phyloP scores from a whole-genome alignment of 441 rosid genomes.

The Syzygium malaccense region DNA sequence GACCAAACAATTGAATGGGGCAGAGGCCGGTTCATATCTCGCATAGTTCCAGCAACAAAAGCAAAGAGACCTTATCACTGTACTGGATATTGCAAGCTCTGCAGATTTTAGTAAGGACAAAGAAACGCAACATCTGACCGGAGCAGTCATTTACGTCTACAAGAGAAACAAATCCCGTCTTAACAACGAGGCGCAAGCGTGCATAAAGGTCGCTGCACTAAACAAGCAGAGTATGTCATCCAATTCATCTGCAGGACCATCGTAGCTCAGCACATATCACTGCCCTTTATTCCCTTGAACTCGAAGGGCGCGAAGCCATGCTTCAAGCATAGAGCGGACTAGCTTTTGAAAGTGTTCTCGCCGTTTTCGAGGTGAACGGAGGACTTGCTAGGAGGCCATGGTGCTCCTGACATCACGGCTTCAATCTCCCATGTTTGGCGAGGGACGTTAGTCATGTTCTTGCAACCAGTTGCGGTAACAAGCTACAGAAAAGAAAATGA shows the following conservation, averaged over 20 bases:
- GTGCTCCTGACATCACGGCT: constrained; percentile 86
- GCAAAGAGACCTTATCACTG: too few species aligned
- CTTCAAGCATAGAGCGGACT: not conserved
- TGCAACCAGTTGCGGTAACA: constrained; percentile 64
- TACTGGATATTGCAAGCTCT: too few species aligned
- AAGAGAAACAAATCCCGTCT: too few species aligned
- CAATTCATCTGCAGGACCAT: not conserved
- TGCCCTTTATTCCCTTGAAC: not conserved
- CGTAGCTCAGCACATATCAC: not conserved
- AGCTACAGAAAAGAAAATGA: constrained; percentile 23
- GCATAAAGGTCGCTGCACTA: not conserved
- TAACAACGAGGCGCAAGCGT: too few species aligned
- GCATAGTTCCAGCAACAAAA: too few species aligned
- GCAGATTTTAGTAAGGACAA: too few species aligned
- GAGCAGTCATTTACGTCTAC: too few species aligned
- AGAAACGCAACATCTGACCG: too few species aligned
- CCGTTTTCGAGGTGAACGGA: not conserved
- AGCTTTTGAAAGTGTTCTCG: not conserved
- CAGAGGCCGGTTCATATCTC: too few species aligned
- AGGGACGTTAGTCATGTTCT: constrained; percentile 80
- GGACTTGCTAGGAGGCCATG: constrained; percentile 45
- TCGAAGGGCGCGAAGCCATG: not conserved
- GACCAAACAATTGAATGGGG: too few species aligned
- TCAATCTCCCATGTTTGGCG: constrained; percentile 69
- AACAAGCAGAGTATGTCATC: not conserved